A percentile compares a stretch with the other conserved stretches of the same genome.
Conservation (phyloP, 2,329 filamentous ascomycete genomes). For the Colletotrichum lini region DNA sequence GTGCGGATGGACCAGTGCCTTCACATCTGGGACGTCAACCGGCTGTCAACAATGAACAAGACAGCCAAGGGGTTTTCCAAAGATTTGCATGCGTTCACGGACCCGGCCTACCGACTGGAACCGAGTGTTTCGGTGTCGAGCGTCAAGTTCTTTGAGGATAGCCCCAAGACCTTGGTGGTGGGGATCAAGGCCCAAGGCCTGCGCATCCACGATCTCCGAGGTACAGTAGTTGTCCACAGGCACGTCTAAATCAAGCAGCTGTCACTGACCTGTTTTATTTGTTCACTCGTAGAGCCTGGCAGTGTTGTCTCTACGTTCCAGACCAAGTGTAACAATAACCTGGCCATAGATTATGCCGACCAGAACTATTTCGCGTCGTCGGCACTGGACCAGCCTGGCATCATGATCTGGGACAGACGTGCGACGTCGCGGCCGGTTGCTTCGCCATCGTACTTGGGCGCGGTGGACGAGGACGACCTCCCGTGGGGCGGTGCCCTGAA, state of each 20-base stretch:
- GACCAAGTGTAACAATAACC: slow-evolving; percentile 77
- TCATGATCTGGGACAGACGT: slow-evolving; percentile 85
- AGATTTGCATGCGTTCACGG: slow-evolving; percentile 64
- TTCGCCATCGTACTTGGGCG: slow-evolving; percentile 69
- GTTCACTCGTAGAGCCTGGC: slow-evolving; percentile 60
- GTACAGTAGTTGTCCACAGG: slow-evolving; percentile 57
- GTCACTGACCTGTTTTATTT: slow-evolving; percentile 48
- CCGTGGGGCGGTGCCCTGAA: slow-evolving; percentile 75
- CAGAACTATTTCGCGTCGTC: slow-evolving; percentile 89
- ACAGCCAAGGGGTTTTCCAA: slow-evolving; percentile 65
- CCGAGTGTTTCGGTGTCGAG: slow-evolving; percentile 83
- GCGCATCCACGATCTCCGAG: slow-evolving; percentile 83
- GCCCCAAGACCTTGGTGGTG: slow-evolving; percentile 81
- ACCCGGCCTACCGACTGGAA: slow-evolving; percentile 73
- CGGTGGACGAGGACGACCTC: slow-evolving; percentile 72
- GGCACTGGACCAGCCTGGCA: slow-evolving; percentile 79
- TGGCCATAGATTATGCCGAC: slow-evolving; percentile 84
- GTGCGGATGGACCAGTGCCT: slow-evolving; percentile 87
- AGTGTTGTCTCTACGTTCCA: slow-evolving; percentile 70
- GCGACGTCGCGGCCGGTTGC: slow-evolving; percentile 67
- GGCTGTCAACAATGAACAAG: slow-evolving; percentile 66
- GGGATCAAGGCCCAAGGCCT: slow-evolving; percentile 83
- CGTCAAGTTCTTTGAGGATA: slow-evolving; percentile 85
- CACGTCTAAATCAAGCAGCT: not conserved
- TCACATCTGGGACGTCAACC: slow-evolving; percentile 85